Evolutionary conservation across 441 rosid species (phyloP).

Genomic region (Adansonia grandidieri): DNA sequence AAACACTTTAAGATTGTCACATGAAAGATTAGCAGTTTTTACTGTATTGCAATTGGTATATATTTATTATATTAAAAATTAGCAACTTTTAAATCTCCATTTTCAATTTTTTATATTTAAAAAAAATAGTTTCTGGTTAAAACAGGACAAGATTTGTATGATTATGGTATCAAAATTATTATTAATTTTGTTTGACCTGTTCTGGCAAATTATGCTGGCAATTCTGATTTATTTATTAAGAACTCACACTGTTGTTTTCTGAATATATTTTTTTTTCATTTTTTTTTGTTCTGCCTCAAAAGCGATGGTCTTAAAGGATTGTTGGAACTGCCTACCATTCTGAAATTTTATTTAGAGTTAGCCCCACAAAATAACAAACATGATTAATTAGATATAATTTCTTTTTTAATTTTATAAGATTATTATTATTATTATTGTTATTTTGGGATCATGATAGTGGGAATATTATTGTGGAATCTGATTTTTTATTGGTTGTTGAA

Average conservation of each 20-base stretch:
- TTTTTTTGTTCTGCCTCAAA: neutral
- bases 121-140: neutral
- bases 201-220: constrained; percentile 1
- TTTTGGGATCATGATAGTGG: too few species aligned
- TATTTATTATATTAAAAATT: too few species aligned
- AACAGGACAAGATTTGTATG: neutral
- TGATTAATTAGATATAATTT: neutral
- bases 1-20: neutral
- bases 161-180: neutral
- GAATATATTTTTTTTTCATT: neutral
- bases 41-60: too few species aligned
- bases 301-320: neutral
- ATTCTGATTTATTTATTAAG: constrained; percentile 3
- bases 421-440: neutral
- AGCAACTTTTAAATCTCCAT: neutral
- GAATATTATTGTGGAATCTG: too few species aligned
- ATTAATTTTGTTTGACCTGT: constrained; percentile 5
- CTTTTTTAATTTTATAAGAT: neutral
- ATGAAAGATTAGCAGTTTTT: too few species aligned
- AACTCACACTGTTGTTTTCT: neutral
- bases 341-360: neutral
- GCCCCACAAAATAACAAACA: constrained; percentile 14
- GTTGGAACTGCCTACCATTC: neutral
- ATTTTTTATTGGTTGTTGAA: too few species aligned
- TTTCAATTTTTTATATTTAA: neutral